Percentiles rank a stretch among this genome's conserved stretches.
phyloP scores from a whole-genome alignment of 2,329 filamentous ascomycete genomes.

The Trichoderma harzianum region DNA sequence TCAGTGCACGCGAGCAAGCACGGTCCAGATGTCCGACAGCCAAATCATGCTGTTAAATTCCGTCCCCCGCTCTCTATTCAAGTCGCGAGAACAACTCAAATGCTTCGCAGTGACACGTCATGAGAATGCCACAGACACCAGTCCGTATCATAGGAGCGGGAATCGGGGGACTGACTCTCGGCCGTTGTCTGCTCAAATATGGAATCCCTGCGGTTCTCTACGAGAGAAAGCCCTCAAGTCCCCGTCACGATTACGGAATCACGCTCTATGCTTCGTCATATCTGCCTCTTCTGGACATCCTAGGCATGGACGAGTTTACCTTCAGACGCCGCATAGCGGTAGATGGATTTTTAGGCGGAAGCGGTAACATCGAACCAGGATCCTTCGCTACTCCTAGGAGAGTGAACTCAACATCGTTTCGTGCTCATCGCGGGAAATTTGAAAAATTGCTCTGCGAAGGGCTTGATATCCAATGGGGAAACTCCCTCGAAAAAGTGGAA shows the following conservation, averaged over 20 bases:
- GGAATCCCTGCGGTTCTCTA: neutral
- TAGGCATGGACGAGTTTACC: neutral
- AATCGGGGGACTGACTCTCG: neutral
- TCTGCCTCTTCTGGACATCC: neutral
- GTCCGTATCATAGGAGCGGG: neutral
- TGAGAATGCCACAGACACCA: neutral
- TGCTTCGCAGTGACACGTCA: neutral
- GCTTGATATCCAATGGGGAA: neutral
- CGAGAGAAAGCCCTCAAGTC: neutral
- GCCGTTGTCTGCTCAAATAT: neutral
- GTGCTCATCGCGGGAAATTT: neutral
- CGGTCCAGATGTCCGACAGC: neutral
- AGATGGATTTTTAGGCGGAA: neutral
- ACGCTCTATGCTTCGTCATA: neutral
- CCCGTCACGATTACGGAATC: neutral
- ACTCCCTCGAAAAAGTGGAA: neutral
- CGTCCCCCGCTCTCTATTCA: neutral
- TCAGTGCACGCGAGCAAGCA: neutral
- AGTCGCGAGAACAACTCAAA: neutral
- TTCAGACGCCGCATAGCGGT: neutral
- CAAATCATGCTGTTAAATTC: neutral
- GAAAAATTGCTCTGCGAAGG: neutral
- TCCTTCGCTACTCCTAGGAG: neutral
- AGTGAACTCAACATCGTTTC: neutral
- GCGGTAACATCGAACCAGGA: neutral